Conservation (phyloP, 805 yeast species). For the Metschnikowia cerradonensis region DNA sequence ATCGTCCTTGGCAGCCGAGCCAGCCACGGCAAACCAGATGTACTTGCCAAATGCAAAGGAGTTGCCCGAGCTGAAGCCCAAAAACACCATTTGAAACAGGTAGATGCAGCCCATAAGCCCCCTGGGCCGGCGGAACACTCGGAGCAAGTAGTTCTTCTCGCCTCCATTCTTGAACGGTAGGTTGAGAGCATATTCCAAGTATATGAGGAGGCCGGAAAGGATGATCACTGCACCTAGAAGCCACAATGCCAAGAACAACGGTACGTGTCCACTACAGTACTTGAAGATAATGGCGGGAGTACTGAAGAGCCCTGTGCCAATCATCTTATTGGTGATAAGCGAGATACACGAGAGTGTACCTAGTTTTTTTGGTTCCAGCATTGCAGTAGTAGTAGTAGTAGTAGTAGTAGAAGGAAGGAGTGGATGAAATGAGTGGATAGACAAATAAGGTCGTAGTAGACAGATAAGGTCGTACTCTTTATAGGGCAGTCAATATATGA, state of each 20-base stretch:
- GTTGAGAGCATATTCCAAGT: constrained; percentile 38
- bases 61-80: constrained; percentile 62
- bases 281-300: constrained; percentile 66
- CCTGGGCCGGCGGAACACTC: constrained; percentile 30
- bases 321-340: constrained; percentile 61
- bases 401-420: too few relatives aligned
- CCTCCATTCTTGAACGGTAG: constrained; percentile 42
- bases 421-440: too few relatives aligned
- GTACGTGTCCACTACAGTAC: constrained; percentile 37
- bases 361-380: constrained; percentile 12
- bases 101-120: constrained; percentile 37
- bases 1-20: constrained; percentile 24
- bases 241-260: constrained; percentile 31
- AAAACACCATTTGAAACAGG: constrained; percentile 51
- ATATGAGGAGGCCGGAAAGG: constrained; percentile 38
- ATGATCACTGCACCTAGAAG: constrained; percentile 35
- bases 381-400: background rate
- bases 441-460: too few relatives aligned
- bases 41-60: constrained; percentile 64
- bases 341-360: constrained; percentile 34
- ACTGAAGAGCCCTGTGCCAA: constrained; percentile 72
- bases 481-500: too few relatives aligned
- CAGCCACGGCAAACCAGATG: constrained; percentile 36
- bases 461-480: too few relatives aligned
- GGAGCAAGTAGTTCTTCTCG: constrained; percentile 37